Conservation (phyloP, 2,329 filamentous ascomycete genomes). For the Aureobasidium sp. region DNA sequence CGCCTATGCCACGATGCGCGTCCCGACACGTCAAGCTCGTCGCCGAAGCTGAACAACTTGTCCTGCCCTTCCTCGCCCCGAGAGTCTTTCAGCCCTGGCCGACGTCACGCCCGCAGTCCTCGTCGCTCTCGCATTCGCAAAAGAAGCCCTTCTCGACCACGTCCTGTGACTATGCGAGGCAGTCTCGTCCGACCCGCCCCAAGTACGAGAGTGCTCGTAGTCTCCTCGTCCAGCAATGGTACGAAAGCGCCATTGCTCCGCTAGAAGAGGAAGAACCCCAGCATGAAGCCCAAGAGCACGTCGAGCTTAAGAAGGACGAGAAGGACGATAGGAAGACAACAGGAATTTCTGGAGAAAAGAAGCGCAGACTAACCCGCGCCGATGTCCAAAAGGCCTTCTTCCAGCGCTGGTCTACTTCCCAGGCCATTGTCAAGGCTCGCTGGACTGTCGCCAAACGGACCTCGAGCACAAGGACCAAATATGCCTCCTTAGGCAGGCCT, state of each 20-base stretch:
- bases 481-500: neutral
- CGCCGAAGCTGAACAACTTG: conserved; percentile 20
- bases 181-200: neutral
- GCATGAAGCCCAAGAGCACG: neutral
- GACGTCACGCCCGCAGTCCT: neutral
- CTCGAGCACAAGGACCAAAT: neutral
- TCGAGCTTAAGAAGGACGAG: neutral
- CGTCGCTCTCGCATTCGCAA: neutral
- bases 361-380: neutral
- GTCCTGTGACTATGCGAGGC: neutral
- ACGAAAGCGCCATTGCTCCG: conserved; percentile 13
- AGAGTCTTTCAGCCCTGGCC: conserved; percentile 26
- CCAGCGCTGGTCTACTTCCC: neutral
- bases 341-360: neutral
- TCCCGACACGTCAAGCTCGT: conserved; percentile 18
- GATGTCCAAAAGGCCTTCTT: neutral
- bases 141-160: neutral
- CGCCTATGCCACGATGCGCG: conserved; percentile 32
- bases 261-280: neutral
- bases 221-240: conserved; percentile 15
- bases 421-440: conserved; percentile 1
- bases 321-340: neutral
- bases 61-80: conserved; percentile 36
- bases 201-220: conserved; percentile 2
- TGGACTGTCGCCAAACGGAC: conserved; percentile 6